A percentile compares a stretch with the other conserved stretches of the same genome.
phyloP scores from a whole-genome alignment of 805 yeast species.

The Pichia phayaonensis region DNA sequence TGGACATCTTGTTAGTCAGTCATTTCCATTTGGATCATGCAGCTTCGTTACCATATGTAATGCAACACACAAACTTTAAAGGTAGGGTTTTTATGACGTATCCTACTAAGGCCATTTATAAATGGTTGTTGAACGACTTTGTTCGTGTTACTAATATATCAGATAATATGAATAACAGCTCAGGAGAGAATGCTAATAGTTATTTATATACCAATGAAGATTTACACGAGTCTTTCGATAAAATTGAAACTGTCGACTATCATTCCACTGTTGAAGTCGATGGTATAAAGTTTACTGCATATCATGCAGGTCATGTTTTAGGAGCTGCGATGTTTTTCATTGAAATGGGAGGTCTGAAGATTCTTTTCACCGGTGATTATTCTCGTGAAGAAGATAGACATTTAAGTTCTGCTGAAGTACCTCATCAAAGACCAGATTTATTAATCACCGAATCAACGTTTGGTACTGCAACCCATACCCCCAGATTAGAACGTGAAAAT shows the following conservation, averaged over 20 bases:
- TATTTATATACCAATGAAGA: constrained; percentile 83
- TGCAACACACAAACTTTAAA: constrained; percentile 91
- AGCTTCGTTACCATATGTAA: constrained; percentile 93
- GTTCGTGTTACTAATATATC: constrained; percentile 75
- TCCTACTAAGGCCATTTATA: constrained; percentile 95
- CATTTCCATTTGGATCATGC: constrained; percentile 98
- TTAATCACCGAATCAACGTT: constrained; percentile 92
- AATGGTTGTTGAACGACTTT: constrained; percentile 92
- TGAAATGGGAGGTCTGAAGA: constrained; percentile 86
- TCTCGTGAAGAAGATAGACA: constrained; percentile 96
- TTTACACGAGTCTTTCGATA: constrained; percentile 75
- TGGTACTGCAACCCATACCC: constrained; percentile 96
- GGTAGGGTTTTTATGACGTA: constrained; percentile 99
- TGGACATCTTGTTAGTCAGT: constrained; percentile 79
- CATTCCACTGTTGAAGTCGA: constrained; percentile 93
- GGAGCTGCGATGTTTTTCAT: constrained; percentile 98
- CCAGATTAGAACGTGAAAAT: constrained; percentile 76
- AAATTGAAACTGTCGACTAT: constrained; percentile 89
- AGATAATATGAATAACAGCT: constrained; percentile 33
- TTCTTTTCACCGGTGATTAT: constrained; percentile 92
- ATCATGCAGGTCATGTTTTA: constrained; percentile 98
- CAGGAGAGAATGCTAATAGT: constrained; percentile 36
- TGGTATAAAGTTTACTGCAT: constrained; percentile 93
- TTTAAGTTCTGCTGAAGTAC: constrained; percentile 90
- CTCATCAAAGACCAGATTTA: constrained; percentile 79